Evolutionary conservation across 768 basidiomycete species (phyloP).

Genomic region (Rhodotorula toruloides): DNA sequence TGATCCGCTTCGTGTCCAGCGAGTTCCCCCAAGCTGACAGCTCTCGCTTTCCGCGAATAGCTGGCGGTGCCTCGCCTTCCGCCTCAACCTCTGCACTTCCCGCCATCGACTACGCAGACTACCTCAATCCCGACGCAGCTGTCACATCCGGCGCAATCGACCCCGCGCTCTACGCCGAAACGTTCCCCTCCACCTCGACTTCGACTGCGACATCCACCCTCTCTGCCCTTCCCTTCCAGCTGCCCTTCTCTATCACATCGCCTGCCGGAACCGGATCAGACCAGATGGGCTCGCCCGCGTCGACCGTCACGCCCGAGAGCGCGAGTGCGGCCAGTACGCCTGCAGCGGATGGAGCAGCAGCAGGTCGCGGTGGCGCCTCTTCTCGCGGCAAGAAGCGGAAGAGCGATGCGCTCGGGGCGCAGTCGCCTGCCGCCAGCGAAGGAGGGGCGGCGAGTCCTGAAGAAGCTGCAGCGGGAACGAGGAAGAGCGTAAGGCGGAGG

Average conservation of each 20-base stretch:
- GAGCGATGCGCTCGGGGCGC: conserved; percentile 19
- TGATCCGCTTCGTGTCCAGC: neutral
- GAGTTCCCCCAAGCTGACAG: too few relatives aligned
- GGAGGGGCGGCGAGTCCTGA: neutral
- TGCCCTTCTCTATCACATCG: too few relatives aligned
- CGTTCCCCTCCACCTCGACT: neutral
- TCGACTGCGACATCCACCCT: neutral
- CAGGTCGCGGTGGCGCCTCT: neutral
- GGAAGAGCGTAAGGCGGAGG: conserved; percentile 20
- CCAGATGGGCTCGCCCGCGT: neutral
- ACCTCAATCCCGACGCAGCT: neutral
- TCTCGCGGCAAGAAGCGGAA: conserved; percentile 26
- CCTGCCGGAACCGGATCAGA: neutral
- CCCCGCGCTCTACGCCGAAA: neutral
- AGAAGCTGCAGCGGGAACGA: conserved; percentile 7
- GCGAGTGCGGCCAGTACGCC: conserved; percentile 1
- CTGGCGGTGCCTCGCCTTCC: neutral
- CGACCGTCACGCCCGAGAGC: neutral
- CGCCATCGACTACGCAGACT: conserved; percentile 23
- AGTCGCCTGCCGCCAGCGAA: neutral
- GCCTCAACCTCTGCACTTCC: neutral
- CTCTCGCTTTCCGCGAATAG: too few relatives aligned
- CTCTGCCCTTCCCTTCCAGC: conserved; percentile 8
- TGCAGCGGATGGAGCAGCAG: neutral
- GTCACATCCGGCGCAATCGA: neutral